A percentile compares a stretch with the other conserved stretches of the same genome.
Conservation (phyloP, 257 asterid species). For the Solanum dulcamara region DNA sequence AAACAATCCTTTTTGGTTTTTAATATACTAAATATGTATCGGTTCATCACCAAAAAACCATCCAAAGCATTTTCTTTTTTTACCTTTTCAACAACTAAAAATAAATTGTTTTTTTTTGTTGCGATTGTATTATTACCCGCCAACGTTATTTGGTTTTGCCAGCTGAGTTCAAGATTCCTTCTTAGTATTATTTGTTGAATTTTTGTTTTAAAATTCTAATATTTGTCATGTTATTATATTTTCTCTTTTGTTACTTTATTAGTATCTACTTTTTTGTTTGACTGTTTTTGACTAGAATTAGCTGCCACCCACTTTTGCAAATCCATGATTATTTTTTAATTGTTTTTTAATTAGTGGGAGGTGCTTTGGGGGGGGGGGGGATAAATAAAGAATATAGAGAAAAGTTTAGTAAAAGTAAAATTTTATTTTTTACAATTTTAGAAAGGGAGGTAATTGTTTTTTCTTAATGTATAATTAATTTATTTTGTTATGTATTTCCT, state of each 20-base stretch:
- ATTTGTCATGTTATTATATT: neutral
- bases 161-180: constrained; percentile 3
- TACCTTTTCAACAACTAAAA: neutral
- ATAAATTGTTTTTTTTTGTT: neutral
- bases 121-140: constrained; percentile 2
- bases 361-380: neutral
- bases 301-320: neutral
- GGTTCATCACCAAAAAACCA: neutral
- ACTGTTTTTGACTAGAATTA: neutral
- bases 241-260: neutral
- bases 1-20: neutral
- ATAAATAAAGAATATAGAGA: too few relatives aligned
- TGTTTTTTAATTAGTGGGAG: neutral
- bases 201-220: neutral
- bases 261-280: neutral
- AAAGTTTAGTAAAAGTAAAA: neutral
- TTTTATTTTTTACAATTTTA: neutral
- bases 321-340: neutral
- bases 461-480: neutral
- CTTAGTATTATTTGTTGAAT: neutral
- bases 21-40: neutral
- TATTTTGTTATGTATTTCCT: neutral
- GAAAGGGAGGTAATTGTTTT: neutral
- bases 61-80: neutral
- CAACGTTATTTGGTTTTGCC: constrained; percentile 4